These are phyloP conservation scores for Omphalea diandra DNA, from an alignment of 441 rosid species.

Conservation along the genomic window DNA sequence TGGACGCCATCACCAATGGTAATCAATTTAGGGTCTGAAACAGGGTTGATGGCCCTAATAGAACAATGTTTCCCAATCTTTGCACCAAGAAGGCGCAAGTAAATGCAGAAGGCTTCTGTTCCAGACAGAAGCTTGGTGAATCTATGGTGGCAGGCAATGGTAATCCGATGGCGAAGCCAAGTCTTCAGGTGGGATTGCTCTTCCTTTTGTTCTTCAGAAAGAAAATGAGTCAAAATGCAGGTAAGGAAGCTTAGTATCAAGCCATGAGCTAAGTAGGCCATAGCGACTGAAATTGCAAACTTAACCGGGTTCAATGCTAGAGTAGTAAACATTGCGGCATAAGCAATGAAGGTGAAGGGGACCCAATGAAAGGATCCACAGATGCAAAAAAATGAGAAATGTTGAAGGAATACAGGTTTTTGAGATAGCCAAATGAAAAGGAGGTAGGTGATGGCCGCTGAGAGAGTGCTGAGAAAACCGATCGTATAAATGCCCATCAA, in stretches of 20 bases:
- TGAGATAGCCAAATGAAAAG: slow-evolving; percentile 39
- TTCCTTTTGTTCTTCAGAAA: slow-evolving; percentile 35
- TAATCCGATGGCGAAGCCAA: slow-evolving; percentile 54
- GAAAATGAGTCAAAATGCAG: slow-evolving; percentile 31
- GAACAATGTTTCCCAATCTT: slow-evolving; percentile 61
- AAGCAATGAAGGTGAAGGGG: slow-evolving; percentile 51
- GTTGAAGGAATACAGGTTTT: slow-evolving; percentile 37
- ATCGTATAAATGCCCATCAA: slow-evolving; percentile 56
- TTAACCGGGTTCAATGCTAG: slow-evolving; percentile 34
- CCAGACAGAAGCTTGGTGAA: slow-evolving; percentile 68
- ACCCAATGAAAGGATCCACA: slow-evolving; percentile 66
- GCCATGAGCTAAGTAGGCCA: slow-evolving; percentile 54
- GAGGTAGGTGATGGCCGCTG: slow-evolving; percentile 48
- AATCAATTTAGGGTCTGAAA: slow-evolving; percentile 51
- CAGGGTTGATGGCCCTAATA: slow-evolving; percentile 65
- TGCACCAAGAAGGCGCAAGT: slow-evolving; percentile 57
- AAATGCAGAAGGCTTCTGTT: slow-evolving; percentile 64
- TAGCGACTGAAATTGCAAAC: slow-evolving; percentile 41
- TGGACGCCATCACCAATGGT: slow-evolving; percentile 59
- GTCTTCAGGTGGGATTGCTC: slow-evolving; percentile 32
- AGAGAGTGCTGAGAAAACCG: slow-evolving; percentile 55
- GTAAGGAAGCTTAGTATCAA: slow-evolving; percentile 55
- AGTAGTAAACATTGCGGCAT: slow-evolving; percentile 38
- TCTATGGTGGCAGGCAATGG: slow-evolving; percentile 59
- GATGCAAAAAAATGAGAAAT: slow-evolving; percentile 52